Base-by-base conservation (phyloP, 2,329 filamentous ascomycete genomes). In the Escovopsis weberi region DNA sequence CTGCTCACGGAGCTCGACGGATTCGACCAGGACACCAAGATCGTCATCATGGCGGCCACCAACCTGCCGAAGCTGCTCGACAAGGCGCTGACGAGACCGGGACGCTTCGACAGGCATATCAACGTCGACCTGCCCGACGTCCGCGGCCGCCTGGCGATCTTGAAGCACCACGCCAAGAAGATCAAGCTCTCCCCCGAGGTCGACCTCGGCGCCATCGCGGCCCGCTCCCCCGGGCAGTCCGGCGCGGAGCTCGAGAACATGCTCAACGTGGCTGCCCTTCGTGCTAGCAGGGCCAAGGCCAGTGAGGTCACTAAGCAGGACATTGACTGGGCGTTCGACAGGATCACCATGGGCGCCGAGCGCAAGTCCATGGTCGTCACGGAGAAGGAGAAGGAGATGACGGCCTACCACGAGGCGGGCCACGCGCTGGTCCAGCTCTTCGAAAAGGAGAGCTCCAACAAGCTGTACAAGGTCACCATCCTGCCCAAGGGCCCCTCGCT, bases 241-340 rank as follows among this genome's bases (percentile, higher is more conserved):
- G 91, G 91, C 51, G 91, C 91, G 18, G 91, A 98, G 54, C 72
- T 98, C 11, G 91, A 96, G 65, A 98, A 95, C 59, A 78, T 98
- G 53, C 83, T 94, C 57, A 98, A 98, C 63, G 85, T 95, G 59
- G 91, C 91, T 30, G 91, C 91, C 19, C 82, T 98, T 37, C 85
- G 83, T 55, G 91, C 91, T n/a, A 94, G 86, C 55, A 86, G 91
- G 59, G 74, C 84, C 51, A 91, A 88, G 64, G 75, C 82, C 34
- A 70, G 69, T 45, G 74, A 80, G 38, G 85, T 98, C 42, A 74
- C 75, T 11, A 82, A 86, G 61, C 64, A 73, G 32, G 87, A 96
- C 56, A 80, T 96, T 49, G 88, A 95, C 53, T 98, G 89, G 88
- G 91, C 91, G 44, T 96, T 94, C 64, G 91, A 98, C 67, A 91